Evolutionary conservation across 2,329 filamentous ascomycete genomes (phyloP), one percentile per base, ranked within the genome.

Genomic region (Phaeosphaeriaceae sp.): DNA sequence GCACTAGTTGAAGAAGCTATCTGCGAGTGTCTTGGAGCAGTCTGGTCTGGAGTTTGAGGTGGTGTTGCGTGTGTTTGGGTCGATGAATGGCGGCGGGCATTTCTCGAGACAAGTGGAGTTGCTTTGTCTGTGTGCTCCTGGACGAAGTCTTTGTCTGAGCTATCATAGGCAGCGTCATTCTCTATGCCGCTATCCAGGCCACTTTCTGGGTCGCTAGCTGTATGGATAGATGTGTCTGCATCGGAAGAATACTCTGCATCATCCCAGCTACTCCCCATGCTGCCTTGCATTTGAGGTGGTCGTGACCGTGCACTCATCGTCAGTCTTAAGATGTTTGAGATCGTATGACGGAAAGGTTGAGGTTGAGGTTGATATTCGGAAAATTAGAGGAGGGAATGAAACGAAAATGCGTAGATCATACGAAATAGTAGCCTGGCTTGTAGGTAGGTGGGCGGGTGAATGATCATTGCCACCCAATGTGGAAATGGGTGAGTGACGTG

Each of bases 191-290:
- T 6, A 20, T 66, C 66, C n/a, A 58, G 50, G 26, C 70, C 66
- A 40, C 63, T 66, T 6, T 51, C 64, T 11, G 42, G 23, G 12
- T 64, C 64, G 37, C 63, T 64, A 6, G 54, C 61, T 32, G 65
- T 60, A 23, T 65, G 48, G 13, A 66, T 52, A 7, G 67, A 71
- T 3, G 54, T 58, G 15, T 52, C 61, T 15, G 52, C 58, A 16
- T 70, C 66, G 3, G 64, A 64, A 18, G 58, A 56, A 41, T 67
- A 68, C 15, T 68, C 60, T 18, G 63, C 63, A 18, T 67, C 63
- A 42, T 60, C 67, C 70, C 70, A 73, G 33, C 68, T 72, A 18
- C 69, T 67, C 13, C 65, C 66, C 6, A 73, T 60, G 39, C 65
- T 71, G 23, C 49, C 60, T 21, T 51, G 49, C 7, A 64, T 54